Base-by-base conservation (phyloP, 306 rosid genomes). In the Castanea sativa region DNA sequence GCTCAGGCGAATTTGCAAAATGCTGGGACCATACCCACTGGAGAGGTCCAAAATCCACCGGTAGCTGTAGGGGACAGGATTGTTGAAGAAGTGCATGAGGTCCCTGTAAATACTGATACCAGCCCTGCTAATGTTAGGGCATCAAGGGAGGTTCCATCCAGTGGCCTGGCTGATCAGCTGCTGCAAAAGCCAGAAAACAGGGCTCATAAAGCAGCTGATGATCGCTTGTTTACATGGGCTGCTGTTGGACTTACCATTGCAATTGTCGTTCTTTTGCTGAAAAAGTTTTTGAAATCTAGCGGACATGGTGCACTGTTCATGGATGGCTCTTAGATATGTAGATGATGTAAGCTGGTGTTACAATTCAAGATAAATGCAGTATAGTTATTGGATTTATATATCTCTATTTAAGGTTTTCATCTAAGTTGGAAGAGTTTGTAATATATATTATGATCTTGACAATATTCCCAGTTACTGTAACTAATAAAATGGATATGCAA, bases 211-310 rank as follows among this genome's bases (percentile, higher is more conserved):
- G 88, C 94, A 21, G 82, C 84, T 0, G 95, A 90, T 16, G 99
- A 93, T 80, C 88, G 99, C 64, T 45, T 96, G 85, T 93, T 91
- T 85, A 96, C 98, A 20, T 75, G 87, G 88, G 99, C 99, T 57
- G 98, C 98, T 18, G 88, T 96, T 58, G 99, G 97, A 18, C 99
- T 96, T 25, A 81, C 99, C 49, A 80, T 93, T 32, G 99, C 99
- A 33, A 96, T 96, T 76, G 55, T 90, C 76, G 90, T 90, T 78
- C 97, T 96, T 69, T 69, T 96, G 81, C 80, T 93, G 86, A 96
- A 93, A 86, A 93, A 96, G 85, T 91, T 96, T 71, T 76, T 96
- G 82, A 93, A 89, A 79, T 85, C 93, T 71, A 83, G 90, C 9
- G 93, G 90, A 70, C 85, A 88, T 11, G 91, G 93, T 43, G 88